phyloP scores from a whole-genome alignment of 2,329 filamentous ascomycete species.

The Sclerotinia sclerotiorum region DNA sequence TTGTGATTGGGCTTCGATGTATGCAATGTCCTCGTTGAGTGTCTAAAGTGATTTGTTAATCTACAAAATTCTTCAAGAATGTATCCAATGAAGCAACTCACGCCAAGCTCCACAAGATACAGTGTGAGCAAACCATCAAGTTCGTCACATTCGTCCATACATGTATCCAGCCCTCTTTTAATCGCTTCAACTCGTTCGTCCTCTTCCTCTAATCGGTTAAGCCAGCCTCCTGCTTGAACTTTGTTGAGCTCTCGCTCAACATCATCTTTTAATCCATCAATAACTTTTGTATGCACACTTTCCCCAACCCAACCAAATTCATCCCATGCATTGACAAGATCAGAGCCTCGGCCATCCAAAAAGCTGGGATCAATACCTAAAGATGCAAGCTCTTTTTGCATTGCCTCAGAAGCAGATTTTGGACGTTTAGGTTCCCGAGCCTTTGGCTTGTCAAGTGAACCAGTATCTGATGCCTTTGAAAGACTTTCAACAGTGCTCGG shows the following conservation, averaged over 20 bases:
- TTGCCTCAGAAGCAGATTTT: conserved; percentile 39
- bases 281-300: conserved; percentile 69
- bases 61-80: conserved; percentile 24
- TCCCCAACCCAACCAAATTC: conserved; percentile 88
- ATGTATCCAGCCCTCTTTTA: conserved; percentile 79
- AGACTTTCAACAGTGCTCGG: conserved; percentile 46
- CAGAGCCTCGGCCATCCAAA: conserved; percentile 72
- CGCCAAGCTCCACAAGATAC: conserved; percentile 90
- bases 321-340: conserved; percentile 79
- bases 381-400: conserved; percentile 40
- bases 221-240: conserved; percentile 89
- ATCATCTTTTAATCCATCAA: conserved; percentile 79
- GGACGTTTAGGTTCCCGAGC: conserved; percentile 36
- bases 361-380: conserved; percentile 75
- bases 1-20: conserved; percentile 96
- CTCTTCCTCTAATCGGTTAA: conserved; percentile 79
- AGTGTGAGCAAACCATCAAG: conserved; percentile 90
- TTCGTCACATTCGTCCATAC: conserved; percentile 95
- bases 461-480: conserved; percentile 41
- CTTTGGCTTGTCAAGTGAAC: conserved; percentile 37
- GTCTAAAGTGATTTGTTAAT: conserved; percentile 56
- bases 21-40: conserved; percentile 90
- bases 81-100: conserved; percentile 61
- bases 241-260: conserved; percentile 85
- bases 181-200: conserved; percentile 88